Conservation (phyloP, 2,329 filamentous ascomycete species). For the Colletotrichum abscissum region DNA sequence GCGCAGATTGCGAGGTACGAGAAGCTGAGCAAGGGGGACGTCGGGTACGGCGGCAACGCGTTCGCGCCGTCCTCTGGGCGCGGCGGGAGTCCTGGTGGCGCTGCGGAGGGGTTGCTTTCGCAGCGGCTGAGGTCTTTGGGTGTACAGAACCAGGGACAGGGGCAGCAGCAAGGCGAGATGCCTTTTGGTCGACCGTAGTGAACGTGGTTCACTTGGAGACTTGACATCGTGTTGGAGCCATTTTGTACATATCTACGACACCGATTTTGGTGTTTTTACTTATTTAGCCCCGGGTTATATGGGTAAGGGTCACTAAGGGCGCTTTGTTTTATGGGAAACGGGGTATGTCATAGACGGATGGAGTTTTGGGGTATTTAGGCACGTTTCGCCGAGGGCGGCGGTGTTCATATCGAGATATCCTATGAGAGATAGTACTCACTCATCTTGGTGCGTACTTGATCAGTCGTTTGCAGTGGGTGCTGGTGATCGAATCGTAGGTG, state of each 20-base stretch:
- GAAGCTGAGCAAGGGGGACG: constrained; percentile 76
- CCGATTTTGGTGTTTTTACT: neutral
- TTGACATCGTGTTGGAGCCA: too few relatives aligned
- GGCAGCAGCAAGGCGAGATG: neutral
- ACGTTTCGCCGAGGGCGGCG: neutral
- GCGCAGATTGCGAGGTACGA: constrained; percentile 60
- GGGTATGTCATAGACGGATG: constrained; percentile 7
- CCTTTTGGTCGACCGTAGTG: neutral
- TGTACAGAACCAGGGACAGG: constrained; percentile 45
- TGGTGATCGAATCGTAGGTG: too few relatives aligned
- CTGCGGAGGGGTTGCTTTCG: constrained; percentile 76
- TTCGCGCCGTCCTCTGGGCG: constrained; percentile 52
- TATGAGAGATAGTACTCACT: neutral
- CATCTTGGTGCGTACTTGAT: neutral
- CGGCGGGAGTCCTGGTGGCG: constrained; percentile 54
- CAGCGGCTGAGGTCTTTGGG: constrained; percentile 74
- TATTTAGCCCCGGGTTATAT: neutral
- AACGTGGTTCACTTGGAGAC: neutral
- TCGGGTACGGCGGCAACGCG: constrained; percentile 69
- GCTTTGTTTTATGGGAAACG: neutral
- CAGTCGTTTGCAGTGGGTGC: too few relatives aligned
- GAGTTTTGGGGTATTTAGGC: neutral
- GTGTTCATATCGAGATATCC: neutral
- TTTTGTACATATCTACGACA: neutral
- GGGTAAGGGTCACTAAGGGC: neutral